A percentile compares a stretch with the other conserved stretches of the same genome.
Evolutionary conservation across 352 stramenopile species (phyloP).

Genomic region (Phytopythium montanum): DNA sequence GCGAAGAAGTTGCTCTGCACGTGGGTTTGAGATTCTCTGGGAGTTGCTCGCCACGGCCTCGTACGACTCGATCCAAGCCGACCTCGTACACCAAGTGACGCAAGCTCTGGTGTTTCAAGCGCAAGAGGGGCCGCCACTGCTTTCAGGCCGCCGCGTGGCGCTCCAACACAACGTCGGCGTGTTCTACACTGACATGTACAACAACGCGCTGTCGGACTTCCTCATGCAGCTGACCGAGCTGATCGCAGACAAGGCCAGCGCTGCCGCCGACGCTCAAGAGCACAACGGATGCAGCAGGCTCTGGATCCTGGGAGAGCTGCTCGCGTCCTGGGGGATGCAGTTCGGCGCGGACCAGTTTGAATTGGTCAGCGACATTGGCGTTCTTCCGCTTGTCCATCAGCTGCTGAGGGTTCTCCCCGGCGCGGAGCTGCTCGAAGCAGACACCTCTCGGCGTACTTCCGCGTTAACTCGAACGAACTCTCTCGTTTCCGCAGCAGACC

Average conservation of each 20-base stretch:
- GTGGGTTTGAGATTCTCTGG: conserved; percentile 40
- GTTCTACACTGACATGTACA: conserved; percentile 37
- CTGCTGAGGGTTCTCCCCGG: conserved; percentile 16
- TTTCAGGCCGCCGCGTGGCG: not conserved
- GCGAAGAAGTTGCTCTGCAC: conserved; percentile 30
- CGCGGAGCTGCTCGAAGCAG: not conserved
- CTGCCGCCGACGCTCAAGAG: conserved; percentile 12
- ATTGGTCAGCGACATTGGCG: conserved; percentile 46
- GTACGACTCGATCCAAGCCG: conserved; percentile 42
- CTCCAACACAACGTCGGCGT: conserved; percentile 15
- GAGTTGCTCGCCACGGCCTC: conserved; percentile 38
- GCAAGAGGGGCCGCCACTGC: not conserved
- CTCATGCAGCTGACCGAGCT: conserved; percentile 30
- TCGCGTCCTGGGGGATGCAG: conserved; percentile 39
- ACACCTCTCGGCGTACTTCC: not conserved
- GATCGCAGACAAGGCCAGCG: conserved; percentile 25
- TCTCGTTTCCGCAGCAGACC: not conserved
- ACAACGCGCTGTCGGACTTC: conserved; percentile 25
- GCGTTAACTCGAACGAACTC: not conserved
- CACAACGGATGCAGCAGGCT: not conserved
- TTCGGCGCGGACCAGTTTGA: conserved; percentile 40
- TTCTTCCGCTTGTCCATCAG: conserved; percentile 35
- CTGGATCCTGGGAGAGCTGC: conserved; percentile 28
- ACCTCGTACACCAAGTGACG: conserved; percentile 51
- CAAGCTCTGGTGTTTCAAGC: conserved; percentile 44